Percentiles rank a stretch among this genome's conserved stretches.
phyloP scores from a whole-genome alignment of 306 rosid genomes.

The Prunus fruticosa region DNA sequence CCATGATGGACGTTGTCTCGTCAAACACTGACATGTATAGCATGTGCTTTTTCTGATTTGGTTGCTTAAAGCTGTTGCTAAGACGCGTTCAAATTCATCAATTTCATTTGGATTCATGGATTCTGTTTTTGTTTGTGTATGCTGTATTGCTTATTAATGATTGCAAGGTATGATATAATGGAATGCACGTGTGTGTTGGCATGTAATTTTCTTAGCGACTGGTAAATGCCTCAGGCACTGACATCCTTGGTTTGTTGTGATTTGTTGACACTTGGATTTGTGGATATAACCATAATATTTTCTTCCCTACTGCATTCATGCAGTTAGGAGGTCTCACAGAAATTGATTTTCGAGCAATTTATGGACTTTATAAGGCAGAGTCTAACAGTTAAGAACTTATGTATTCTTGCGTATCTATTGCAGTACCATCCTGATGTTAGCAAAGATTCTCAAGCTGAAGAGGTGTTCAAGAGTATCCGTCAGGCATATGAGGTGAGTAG shows the following conservation, averaged over 20 bases:
- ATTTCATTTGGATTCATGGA: background rate
- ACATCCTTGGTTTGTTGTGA: background rate
- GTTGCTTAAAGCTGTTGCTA: background rate
- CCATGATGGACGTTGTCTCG: background rate
- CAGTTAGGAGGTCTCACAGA: background rate
- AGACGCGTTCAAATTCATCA: background rate
- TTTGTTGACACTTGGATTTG: background rate
- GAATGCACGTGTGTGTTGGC: background rate
- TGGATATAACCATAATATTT: background rate
- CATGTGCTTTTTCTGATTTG: background rate
- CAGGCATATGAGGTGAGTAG: slow-evolving; percentile 72
- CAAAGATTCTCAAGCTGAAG: slow-evolving; percentile 70
- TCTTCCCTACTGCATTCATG: background rate
- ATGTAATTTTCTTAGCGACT: background rate
- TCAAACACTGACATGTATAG: background rate
- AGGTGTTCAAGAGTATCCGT: slow-evolving; percentile 69
- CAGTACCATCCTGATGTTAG: slow-evolving; percentile 96
- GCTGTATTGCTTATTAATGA: background rate
- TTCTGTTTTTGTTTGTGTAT: background rate
- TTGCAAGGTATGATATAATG: background rate
- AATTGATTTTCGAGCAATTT: background rate
- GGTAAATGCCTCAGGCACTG: background rate
- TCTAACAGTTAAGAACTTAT: background rate
- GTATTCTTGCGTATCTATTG: slow-evolving; percentile 23
- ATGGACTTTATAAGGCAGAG: background rate